These are phyloP conservation scores for Schizothecium vesticola DNA, from an alignment of 495 filamentous ascomycete species.

Conservation along the genomic window DNA sequence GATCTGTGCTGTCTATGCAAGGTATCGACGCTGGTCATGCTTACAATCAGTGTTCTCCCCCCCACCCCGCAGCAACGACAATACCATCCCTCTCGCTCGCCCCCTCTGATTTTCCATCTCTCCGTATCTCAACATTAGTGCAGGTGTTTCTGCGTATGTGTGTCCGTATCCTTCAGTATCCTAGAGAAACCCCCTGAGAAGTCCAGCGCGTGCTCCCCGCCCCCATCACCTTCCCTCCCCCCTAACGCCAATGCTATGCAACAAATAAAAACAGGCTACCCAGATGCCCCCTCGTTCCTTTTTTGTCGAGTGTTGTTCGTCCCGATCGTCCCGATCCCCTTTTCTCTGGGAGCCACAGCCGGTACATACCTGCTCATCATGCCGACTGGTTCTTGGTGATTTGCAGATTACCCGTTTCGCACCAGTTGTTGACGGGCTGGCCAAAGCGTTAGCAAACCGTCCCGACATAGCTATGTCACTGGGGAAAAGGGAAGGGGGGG, in stretches of 20 bases:
- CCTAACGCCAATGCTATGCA: slow-evolving; percentile 16
- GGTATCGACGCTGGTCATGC: neutral
- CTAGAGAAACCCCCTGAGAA: neutral
- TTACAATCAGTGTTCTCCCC: neutral
- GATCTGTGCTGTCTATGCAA: neutral
- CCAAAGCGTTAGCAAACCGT: neutral
- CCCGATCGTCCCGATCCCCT: neutral
- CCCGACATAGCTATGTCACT: neutral
- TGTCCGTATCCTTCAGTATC: neutral
- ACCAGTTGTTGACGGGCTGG: slow-evolving; percentile 74
- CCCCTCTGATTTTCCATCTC: neutral
- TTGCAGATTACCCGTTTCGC: slow-evolving; percentile 57
- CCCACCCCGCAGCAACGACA: neutral
- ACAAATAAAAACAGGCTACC: neutral
- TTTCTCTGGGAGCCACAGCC: neutral
- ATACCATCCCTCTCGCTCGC: neutral
- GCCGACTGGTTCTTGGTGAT: slow-evolving; percentile 20
- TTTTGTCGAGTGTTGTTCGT: neutral
- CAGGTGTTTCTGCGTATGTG: neutral
- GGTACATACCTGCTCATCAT: slow-evolving; percentile 19
- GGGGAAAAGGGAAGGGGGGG: no score
- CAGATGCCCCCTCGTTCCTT: neutral
- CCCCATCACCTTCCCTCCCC: neutral
- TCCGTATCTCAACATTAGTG: neutral
- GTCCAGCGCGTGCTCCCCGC: neutral